A percentile compares a stretch with the other conserved stretches of the same genome.
Conservation (phyloP, 176 grass and related monocot species). For the Typha latifolia region DNA sequence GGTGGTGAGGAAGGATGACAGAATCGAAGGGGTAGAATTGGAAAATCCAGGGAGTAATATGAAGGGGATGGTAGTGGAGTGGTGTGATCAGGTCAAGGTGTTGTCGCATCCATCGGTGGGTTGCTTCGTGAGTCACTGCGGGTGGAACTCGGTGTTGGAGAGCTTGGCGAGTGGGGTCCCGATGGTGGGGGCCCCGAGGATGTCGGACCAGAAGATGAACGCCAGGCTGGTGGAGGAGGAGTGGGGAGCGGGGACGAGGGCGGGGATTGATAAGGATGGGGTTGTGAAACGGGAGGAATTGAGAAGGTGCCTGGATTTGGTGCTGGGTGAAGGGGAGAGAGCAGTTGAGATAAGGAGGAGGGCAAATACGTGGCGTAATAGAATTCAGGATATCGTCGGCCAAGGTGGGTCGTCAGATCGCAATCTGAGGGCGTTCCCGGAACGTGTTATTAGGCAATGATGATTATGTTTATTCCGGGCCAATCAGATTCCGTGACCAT, state of each 20-base stretch:
- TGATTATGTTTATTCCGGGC: too few species aligned
- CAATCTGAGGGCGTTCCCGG: slow-evolving; percentile 44
- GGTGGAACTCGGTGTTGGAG: slow-evolving; percentile 69
- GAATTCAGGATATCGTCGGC: slow-evolving; percentile 19
- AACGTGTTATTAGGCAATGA: too few species aligned
- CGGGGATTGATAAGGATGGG: slow-evolving; percentile 24
- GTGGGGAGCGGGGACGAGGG: slow-evolving; percentile 49
- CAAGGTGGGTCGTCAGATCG: slow-evolving; percentile 42
- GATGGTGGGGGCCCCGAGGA: slow-evolving; percentile 40
- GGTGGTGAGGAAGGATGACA: slow-evolving; percentile 22
- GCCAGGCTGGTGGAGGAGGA: slow-evolving; percentile 39
- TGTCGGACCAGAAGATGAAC: slow-evolving; percentile 59
- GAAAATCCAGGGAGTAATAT: background rate
- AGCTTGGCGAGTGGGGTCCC: slow-evolving; percentile 44
- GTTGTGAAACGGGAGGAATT: slow-evolving; percentile 50
- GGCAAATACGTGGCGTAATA: slow-evolving; percentile 37
- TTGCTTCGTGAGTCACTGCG: slow-evolving; percentile 77
- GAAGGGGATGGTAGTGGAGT: slow-evolving; percentile 50
- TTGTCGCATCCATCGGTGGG: slow-evolving; percentile 49
- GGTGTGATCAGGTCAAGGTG: slow-evolving; percentile 61
- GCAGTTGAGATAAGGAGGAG: slow-evolving; percentile 36
- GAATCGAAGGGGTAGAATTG: background rate
- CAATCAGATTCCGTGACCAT: too few species aligned
- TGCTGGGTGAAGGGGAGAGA: slow-evolving; percentile 20
- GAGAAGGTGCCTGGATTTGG: slow-evolving; percentile 37